Base-by-base conservation (phyloP, 495 filamentous ascomycete genomes). In the Bombardia bombarda region DNA sequence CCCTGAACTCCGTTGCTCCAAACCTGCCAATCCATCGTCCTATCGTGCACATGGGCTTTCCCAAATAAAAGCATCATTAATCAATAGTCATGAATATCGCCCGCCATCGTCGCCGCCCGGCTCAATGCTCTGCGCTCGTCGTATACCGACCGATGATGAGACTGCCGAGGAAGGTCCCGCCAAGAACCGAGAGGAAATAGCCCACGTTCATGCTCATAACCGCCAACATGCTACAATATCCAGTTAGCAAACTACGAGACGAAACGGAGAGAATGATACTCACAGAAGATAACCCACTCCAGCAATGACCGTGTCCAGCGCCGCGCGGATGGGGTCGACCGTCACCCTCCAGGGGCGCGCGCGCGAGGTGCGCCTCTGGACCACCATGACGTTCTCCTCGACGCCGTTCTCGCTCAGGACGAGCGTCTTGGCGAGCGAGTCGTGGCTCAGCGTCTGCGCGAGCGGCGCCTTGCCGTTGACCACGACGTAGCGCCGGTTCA, bases 181-280 rank as follows among this genome's bases (percentile, higher is more conserved):
- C 84, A 18, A 97, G 76, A 1, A 95, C 76, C 1, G 90, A 88
- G 20, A 90, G 65, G 65, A 95, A 96, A 56, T 95, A 97, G n/a
- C 90, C 90, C 33, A 96, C 77, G 54, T 97, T 97, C 78, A 90
- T 77, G 3, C 88, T 92, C 90, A 97, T 97, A 52, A 95, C 86
- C n/a, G 86, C 90, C 66, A 97, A 69, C 90, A 97, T 97, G 38
- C 90, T 97, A 55, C 22, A 45, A 32, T 46, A 37, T 7, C 16
- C n/a, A 34, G 32, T 34, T 16, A 34, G 18, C 13, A 34, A 34
- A 19, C 7, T 7, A 9, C 32, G 10, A 28, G 26, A 37, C 24
- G 10, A 10, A 28, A 13, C 2, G 1, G 26, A 24, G 20, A 19
- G 33, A 41, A 18, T 30, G 26, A 18, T 22, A 79, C 88, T 73